Base-by-base conservation (phyloP, 164 flowering plant species). In the Nymphaea colorata region DNA sequence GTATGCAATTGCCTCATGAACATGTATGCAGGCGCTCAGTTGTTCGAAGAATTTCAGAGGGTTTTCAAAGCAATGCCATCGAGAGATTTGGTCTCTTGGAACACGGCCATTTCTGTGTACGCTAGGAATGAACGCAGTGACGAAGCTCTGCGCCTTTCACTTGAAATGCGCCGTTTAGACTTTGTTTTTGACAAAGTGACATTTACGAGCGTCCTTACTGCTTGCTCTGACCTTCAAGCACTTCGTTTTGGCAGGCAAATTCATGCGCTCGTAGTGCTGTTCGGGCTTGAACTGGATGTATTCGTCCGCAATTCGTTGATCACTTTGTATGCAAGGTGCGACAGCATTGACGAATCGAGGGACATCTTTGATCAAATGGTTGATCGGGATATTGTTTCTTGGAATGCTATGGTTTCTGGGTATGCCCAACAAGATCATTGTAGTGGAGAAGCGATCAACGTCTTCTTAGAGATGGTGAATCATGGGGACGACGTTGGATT, bases 1-100 rank as follows among this genome's bases (percentile, higher is more conserved):
- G 95, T 93, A 5, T 79, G 85, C 8, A 93, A 93, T 78, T 85
- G 95, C 10, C 72, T 89, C 73, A 93, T 93, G 90, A 88, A 82
- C 73, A 74, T 91, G 83, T 93, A 91, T 75, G 79, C 78, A 55
- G 86, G 89, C 68, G 73, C 83, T 4, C 84, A 85, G 25, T 51
- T 75, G 44, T 78, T 83, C 15, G 74, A 75, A 73, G 59, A 6
- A 60, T 94, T 94, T 36, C 64, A 83, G 12, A 11, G 44, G 42
- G 78, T 93, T 4, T 91, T 93, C 69, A 73, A 79, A 68, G 71
- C 65, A 15, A 53, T 91, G 74, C 45, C 55, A 11, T 15, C 69
- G 44, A 85, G 87, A 5, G 96, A 91, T 71, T 76, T 73, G 64
- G 91, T 93, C 72, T 86, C 96, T 63, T 91, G 89, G 86, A 93